Evolutionary conservation across 805 yeast species (phyloP), one percentile per base, ranked within the genome.

Genomic region (Kodamaea hsintzibuensis): DNA sequence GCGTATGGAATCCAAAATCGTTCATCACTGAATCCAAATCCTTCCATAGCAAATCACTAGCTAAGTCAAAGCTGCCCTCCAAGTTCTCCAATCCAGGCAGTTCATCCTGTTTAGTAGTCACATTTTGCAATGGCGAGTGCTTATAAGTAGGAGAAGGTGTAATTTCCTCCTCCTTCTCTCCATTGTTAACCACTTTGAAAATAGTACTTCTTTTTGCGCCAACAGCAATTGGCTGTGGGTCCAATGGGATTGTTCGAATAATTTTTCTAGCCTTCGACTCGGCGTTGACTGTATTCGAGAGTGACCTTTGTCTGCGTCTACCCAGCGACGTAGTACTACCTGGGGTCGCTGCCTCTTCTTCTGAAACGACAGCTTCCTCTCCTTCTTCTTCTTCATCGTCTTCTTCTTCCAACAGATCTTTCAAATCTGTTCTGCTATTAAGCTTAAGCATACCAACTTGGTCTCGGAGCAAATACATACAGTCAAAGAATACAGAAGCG

Each of bases 401-500:
- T 18, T 50, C 64, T 27, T 57, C 65, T 12, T 59, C 65, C 9
- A 57, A 74, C 10, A 56, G 62, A 13, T 60, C 57, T 25, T 60
- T 55, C 17, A 57, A 53, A 38, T 70, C 74, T 6, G 67, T 66
- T 48, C 64, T 57, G 45, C 64, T 81, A 49, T 83, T 76, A 58
- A 74, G 64, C 56, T 85, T 85, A 50, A 88, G 83, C 88, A 91
- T 88, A 12, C 97, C 97, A 56, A 91, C 89, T 67, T 89, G 88
- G 60, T 90, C 93, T 60, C 97, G 76, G 62, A 95, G 73, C 2
- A 89, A 80, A 83, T 92, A 89, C 49, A 93, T 73, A 62, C 93
- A 86, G 70, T 95, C 99, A 69, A 93, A 95, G 62, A 93, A 91
- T 1, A 92, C 91, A 55, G 95, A 86, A 0, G 96, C 97, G 7